These are phyloP conservation scores for Kuraishia ogatae DNA, from an alignment of 805 yeast genomes.

Conservation along the genomic window DNA sequence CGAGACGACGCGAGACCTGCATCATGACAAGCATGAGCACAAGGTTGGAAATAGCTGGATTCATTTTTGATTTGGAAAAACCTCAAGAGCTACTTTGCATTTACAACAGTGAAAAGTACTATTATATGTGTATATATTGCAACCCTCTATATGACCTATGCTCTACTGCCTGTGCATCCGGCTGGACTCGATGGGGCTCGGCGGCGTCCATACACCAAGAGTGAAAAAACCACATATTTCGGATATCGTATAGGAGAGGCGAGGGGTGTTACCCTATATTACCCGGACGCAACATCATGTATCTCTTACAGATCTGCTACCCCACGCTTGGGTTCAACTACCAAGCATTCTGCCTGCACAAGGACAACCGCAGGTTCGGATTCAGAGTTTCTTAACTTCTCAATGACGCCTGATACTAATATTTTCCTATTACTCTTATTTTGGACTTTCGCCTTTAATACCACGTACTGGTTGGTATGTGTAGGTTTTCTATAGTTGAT, in stretches of 20 bases:
- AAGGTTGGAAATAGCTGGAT: constrained; percentile 81
- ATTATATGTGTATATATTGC: no score
- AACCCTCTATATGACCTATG: background rate
- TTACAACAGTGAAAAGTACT: no score
- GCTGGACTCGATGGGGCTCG: background rate
- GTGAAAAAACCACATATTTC: background rate
- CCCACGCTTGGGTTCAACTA: constrained; percentile 2
- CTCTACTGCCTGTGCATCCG: background rate
- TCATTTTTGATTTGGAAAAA: constrained; percentile 35
- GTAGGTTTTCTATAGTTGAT: constrained; percentile 29
- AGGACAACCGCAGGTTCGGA: background rate
- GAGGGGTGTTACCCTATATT: background rate
- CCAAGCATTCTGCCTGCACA: constrained; percentile 2
- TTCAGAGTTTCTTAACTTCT: background rate
- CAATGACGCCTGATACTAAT: constrained; percentile 1
- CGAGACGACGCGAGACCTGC: constrained; percentile 86
- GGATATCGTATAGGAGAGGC: background rate
- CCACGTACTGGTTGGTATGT: background rate
- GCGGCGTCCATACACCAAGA: background rate
- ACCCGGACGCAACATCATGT: background rate
- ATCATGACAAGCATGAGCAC: constrained; percentile 91
- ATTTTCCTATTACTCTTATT: constrained; percentile 1
- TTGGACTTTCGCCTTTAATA: constrained; percentile 1
- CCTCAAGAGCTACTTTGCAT: background rate
- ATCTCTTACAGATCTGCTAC: background rate